Evolutionary conservation across 1,139 yeast genomes (phyloP), one percentile per base, ranked within the genome.

Genomic region (Arxiozyma bovina): DNA sequence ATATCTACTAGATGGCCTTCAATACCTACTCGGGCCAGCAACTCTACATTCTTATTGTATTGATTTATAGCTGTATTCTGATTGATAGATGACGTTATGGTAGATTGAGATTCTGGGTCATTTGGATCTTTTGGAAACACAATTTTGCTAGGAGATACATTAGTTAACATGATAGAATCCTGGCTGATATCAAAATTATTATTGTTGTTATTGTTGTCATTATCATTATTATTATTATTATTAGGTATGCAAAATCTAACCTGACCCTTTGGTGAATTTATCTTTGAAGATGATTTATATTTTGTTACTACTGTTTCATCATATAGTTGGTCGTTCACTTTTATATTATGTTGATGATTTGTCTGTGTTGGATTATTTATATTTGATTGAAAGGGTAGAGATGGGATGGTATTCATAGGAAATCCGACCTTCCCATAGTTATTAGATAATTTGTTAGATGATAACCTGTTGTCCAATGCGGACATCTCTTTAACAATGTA

Each of bases 1-100:
- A 68, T 62, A 51, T 66, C 66, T 4, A 67, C 66, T 22, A 69
- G 59, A 45, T 66, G 65, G 17, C 61, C 61, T 23, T 55, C 34
- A 17, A 50, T 42, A 20, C 30, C 42, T 9, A 38, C 27, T 22
- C 42, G 43, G 9, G 18, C 47, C 30, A 21, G 21, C 21, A 22
- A 7, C 21, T 48, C 23, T n/a, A 44, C n/a, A 23, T 27, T 27
- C 48, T 8, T 17, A 3, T 17, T 42, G 7, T 17, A 9, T 27
- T 22, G 42, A 17, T 52, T 52, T 18, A 42, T 42, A 50, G n/a
- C 4, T 3, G 17, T 18, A 49, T 49, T 30, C 18, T 54, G 55
- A 11, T 34, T 44, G 0, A 27, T 12, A 20, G 42, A 20, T 2
- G 45, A 42, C 5, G 43, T 15, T 15, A 48, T 52, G 23, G 27